Conservation (phyloP, 2,329 filamentous ascomycete genomes). For the Pseudogymnoascus destructans region DNA sequence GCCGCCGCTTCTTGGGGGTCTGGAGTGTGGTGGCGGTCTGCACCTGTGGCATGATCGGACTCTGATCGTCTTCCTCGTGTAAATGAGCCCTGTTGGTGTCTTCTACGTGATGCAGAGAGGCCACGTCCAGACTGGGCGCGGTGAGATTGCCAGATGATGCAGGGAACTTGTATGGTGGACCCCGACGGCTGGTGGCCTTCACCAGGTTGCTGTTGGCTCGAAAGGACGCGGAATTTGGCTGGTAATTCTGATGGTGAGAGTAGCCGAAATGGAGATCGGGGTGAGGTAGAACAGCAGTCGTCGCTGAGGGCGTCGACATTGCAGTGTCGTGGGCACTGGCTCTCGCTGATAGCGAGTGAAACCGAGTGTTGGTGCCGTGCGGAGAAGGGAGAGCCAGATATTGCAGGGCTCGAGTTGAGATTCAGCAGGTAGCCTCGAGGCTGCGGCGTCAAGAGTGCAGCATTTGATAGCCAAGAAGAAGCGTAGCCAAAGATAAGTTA, state of each 20-base stretch:
- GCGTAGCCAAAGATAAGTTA: background rate
- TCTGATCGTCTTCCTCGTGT: background rate
- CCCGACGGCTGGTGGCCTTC: conserved; percentile 24
- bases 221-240: conserved; percentile 37
- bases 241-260: conserved; percentile 42
- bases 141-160: conserved; percentile 24
- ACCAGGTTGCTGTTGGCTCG: conserved; percentile 32
- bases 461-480: conserved; percentile 1
- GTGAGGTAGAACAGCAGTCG: conserved; percentile 58
- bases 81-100: conserved; percentile 12
- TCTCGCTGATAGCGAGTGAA: conserved; percentile 4
- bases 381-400: background rate
- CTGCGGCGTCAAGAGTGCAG: background rate
- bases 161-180: conserved; percentile 22
- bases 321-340: conserved; percentile 11
- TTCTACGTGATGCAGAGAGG: conserved; percentile 19
- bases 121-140: conserved; percentile 17
- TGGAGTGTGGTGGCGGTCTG: conserved; percentile 15
- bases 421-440: background rate
- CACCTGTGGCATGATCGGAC: background rate
- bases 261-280: conserved; percentile 53
- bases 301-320: conserved; percentile 75
- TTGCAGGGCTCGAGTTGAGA: background rate
- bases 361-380: conserved; percentile 1
- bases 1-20: conserved; percentile 29